Evolutionary conservation across 1,284 basidiomycete species (phyloP).

Genomic region (Sanguinoderma infundibulare): DNA sequence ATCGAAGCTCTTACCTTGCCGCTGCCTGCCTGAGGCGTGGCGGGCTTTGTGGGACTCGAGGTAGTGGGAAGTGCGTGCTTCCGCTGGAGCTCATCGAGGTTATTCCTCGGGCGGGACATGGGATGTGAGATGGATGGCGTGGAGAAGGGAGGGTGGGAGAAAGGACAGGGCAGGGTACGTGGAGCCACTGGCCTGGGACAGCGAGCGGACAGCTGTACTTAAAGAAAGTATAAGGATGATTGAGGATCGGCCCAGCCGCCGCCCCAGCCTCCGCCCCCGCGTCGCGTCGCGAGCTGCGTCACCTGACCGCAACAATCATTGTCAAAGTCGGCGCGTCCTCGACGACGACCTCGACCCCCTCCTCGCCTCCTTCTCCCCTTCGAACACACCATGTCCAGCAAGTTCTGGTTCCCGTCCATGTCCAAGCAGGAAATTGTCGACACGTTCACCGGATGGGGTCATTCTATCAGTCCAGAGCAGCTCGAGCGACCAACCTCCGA

Average conservation of each 20-base stretch:
- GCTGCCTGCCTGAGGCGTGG: conserved; percentile 9
- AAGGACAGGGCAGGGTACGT: not conserved
- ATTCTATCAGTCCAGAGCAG: conserved; percentile 70
- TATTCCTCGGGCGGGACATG: conserved; percentile 40
- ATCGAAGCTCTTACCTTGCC: conserved; percentile 22
- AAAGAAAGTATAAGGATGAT: no score
- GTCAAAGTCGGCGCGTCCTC: not conserved
- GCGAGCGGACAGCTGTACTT: no score
- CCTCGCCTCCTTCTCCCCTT: not conserved
- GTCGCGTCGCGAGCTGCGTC: conserved; percentile 25
- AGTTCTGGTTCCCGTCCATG: conserved; percentile 70
- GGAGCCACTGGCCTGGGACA: not conserved
- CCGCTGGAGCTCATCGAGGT: conserved; percentile 36
- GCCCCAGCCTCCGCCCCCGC: not conserved
- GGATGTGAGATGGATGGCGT: not conserved
- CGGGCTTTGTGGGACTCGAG: conserved; percentile 14
- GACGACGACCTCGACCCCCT: not conserved
- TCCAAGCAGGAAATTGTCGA: conserved; percentile 62
- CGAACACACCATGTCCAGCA: conserved; percentile 28
- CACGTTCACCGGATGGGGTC: conserved; percentile 67
- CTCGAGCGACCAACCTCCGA: conserved; percentile 71
- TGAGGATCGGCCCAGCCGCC: conserved; percentile 6
- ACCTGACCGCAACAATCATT: conserved; percentile 25
- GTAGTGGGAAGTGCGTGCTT: conserved; percentile 13
- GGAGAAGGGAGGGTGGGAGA: not conserved